These are phyloP conservation scores for Medicago arabica DNA, from an alignment of 306 rosid genomes.

Conservation along the genomic window DNA sequence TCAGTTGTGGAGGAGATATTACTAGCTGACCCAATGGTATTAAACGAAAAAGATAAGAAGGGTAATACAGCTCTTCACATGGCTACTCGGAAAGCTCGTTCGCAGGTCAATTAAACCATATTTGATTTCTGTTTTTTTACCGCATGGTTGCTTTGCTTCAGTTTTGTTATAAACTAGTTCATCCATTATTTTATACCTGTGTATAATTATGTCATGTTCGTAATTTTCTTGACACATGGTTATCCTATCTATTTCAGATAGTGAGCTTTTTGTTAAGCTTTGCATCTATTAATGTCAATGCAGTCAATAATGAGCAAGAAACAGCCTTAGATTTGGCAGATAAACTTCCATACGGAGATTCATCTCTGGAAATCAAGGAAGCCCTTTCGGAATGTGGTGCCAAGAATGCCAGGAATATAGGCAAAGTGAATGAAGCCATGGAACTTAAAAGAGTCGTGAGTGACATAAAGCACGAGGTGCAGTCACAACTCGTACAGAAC, in stretches of 20 bases:
- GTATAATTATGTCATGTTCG: no score
- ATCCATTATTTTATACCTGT: no score
- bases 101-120: conserved; percentile 59
- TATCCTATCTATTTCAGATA: conserved; percentile 56
- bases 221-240: conserved; percentile 28
- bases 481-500: conserved; percentile 76
- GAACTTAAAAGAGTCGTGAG: conserved; percentile 93
- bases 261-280: conserved; percentile 60
- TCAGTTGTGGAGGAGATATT: conserved; percentile 75
- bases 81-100: conserved; percentile 87
- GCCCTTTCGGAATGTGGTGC: conserved; percentile 78
- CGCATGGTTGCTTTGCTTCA: conserved; percentile 21
- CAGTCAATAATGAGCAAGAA: conserved; percentile 73
- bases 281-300: conserved; percentile 64
- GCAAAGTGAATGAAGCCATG: conserved; percentile 79
- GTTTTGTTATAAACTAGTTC: conserved; percentile 22
- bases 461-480: conserved; percentile 90
- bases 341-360: conserved; percentile 70
- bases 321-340: conserved; percentile 95
- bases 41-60: conserved; percentile 88
- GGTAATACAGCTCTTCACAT: conserved; percentile 90
- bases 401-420: conserved; percentile 75
- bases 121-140: conserved; percentile 2
- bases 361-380: conserved; percentile 68
- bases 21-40: conserved; percentile 55